Evolutionary conservation across 208 protist species (phyloP).

Genomic region (Novymonas esmeraldas): DNA sequence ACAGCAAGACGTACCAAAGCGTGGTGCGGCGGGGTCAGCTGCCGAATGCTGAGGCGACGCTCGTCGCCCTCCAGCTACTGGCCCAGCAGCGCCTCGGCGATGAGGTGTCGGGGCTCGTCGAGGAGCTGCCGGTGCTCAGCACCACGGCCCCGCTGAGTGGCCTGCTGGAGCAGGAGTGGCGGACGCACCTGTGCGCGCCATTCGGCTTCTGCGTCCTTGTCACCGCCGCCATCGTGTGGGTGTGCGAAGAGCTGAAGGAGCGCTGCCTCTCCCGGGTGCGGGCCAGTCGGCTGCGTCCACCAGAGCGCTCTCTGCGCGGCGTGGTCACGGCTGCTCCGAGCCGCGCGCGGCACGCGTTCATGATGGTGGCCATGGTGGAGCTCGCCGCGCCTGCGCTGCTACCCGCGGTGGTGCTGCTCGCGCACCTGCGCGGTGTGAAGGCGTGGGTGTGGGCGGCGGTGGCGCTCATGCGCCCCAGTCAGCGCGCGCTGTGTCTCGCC

Average conservation of each 20-base stretch:
- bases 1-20: constrained; percentile 10
- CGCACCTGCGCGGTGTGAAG: constrained; percentile 2
- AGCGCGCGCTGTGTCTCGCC: constrained; percentile 10
- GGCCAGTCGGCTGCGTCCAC: neutral
- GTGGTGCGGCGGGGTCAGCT: constrained; percentile 13
- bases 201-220: constrained; percentile 4
- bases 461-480: constrained; percentile 26
- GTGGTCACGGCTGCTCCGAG: neutral
- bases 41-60: constrained; percentile 31
- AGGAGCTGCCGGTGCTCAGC: constrained; percentile 25
- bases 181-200: constrained; percentile 12
- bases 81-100: constrained; percentile 50
- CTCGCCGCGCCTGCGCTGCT: constrained; percentile 10
- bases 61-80: constrained; percentile 49
- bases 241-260: constrained; percentile 23
- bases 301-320: neutral
- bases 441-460: constrained; percentile 10
- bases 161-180: constrained; percentile 24
- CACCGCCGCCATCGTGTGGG: constrained; percentile 9
- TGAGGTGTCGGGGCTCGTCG: constrained; percentile 11
- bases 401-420: neutral
- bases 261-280: constrained; percentile 19
- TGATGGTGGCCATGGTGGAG: constrained; percentile 16
- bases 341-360: constrained; percentile 9
- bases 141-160: constrained; percentile 27